Conservation (phyloP, 805 yeast genomes). For the Schwanniomyces polymorphus region DNA sequence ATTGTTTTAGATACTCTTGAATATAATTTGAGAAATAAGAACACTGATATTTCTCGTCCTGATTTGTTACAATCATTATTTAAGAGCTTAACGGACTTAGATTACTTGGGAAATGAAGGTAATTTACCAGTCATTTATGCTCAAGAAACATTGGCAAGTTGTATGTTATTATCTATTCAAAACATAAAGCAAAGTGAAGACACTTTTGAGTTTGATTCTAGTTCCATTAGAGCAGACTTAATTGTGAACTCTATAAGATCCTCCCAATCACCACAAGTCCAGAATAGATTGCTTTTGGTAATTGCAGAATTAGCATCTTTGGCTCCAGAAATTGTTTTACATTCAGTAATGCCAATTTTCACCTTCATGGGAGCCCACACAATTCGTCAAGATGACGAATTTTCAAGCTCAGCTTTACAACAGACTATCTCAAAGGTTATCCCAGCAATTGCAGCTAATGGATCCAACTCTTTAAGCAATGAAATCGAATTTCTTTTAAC, state of each 20-base stretch:
- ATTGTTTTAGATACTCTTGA: conserved; percentile 79
- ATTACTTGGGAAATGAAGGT: conserved; percentile 86
- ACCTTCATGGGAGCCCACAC: conserved; percentile 99
- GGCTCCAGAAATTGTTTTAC: conserved; percentile 88
- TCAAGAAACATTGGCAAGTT: conserved; percentile 85
- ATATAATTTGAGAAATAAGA: conserved; percentile 34
- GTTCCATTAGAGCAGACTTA: conserved; percentile 81
- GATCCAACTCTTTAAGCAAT: conserved; percentile 44
- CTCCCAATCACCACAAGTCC: conserved; percentile 91
- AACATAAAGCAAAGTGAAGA: conserved; percentile 41
- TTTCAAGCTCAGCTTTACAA: conserved; percentile 87
- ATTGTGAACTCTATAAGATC: conserved; percentile 88
- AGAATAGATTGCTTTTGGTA: conserved; percentile 80
- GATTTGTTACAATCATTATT: conserved; percentile 53
- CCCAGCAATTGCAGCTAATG: conserved; percentile 68
- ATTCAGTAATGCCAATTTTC: conserved; percentile 98
- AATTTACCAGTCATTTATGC: conserved; percentile 87
- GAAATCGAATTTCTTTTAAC: conserved; percentile 84
- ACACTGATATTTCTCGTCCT: conserved; percentile 35
- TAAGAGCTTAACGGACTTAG: conserved; percentile 68
- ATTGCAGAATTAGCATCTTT: conserved; percentile 84
- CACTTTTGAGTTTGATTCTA: conserved; percentile 50
- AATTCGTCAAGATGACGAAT: conserved; percentile 94
- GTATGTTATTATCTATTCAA: conserved; percentile 71
- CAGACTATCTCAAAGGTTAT: conserved; percentile 87